Conservation (phyloP, 2,329 filamentous ascomycete species). For the Verticillium zaregamsianum region DNA sequence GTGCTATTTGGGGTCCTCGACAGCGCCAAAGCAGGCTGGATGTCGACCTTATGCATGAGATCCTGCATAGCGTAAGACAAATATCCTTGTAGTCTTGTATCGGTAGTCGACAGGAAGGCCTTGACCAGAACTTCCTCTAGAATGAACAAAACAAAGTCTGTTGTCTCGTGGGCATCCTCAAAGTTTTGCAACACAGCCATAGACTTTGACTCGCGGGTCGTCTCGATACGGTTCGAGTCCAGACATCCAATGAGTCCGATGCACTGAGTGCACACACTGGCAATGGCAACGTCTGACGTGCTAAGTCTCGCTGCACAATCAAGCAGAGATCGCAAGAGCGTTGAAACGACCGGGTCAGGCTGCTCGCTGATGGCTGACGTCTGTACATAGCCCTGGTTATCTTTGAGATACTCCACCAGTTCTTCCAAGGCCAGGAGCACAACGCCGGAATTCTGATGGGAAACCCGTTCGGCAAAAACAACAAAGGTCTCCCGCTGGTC, state of each 20-base stretch:
- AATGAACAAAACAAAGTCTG: constrained; percentile 81
- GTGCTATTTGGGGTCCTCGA: neutral
- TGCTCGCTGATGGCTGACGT: constrained; percentile 78
- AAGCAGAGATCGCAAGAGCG: constrained; percentile 71
- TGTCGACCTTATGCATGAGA: constrained; percentile 72
- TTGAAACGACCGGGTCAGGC: constrained; percentile 68
- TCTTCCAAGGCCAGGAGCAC: constrained; percentile 78
- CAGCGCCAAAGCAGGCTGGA: constrained; percentile 49
- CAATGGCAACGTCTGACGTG: constrained; percentile 61
- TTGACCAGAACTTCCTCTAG: constrained; percentile 86
- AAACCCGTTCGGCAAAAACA: constrained; percentile 69
- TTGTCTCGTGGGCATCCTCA: constrained; percentile 68
- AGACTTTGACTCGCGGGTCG: constrained; percentile 71
- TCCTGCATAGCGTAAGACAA: constrained; percentile 95
- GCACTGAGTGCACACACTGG: constrained; percentile 71
- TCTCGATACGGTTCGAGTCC: constrained; percentile 85
- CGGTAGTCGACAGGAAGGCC: constrained; percentile 85
- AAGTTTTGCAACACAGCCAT: constrained; percentile 89
- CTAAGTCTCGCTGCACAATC: constrained; percentile 83
- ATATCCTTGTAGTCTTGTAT: constrained; percentile 83
- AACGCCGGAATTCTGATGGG: constrained; percentile 81
- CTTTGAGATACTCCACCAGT: constrained; percentile 66
- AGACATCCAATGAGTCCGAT: constrained; percentile 87
- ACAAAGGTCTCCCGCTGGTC: constrained; percentile 41
- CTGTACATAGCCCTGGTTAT: constrained; percentile 74